These are phyloP conservation scores for Rubroshorea leprosula DNA, from an alignment of 345 rosid species.

Conservation along the genomic window DNA sequence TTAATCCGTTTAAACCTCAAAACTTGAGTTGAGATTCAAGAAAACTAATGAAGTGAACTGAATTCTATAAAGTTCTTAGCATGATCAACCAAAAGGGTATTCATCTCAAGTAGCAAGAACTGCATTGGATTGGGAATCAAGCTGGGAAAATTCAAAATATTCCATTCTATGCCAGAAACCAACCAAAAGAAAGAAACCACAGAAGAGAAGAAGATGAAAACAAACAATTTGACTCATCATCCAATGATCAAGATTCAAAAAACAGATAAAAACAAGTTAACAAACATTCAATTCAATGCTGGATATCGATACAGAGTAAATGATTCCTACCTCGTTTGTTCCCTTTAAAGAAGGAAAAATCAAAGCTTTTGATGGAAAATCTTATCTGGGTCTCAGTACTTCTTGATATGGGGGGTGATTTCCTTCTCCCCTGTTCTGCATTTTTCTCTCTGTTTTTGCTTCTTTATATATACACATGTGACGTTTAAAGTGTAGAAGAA, in stretches of 20 bases:
- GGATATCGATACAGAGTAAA: too few relatives aligned
- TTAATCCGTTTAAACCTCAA: neutral
- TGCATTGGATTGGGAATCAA: too few relatives aligned
- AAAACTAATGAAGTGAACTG: too few relatives aligned
- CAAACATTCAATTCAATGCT: too few relatives aligned
- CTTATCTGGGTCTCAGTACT: neutral
- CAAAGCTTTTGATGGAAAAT: neutral
- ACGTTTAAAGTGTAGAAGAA: neutral
- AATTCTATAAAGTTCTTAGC: too few relatives aligned
- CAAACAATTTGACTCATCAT: neutral
- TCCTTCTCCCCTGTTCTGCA: constrained; percentile 23
- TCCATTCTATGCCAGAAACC: too few relatives aligned
- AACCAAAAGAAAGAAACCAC: too few relatives aligned
- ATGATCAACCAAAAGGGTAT: too few relatives aligned
- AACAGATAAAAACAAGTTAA: neutral
- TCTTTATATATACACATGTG: neutral
- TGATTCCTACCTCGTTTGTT: constrained; percentile 24
- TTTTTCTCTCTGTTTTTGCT: constrained; percentile 23
- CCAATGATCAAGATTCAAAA: constrained; percentile 13
- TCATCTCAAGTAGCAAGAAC: too few relatives aligned
- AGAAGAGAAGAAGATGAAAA: too few relatives aligned
- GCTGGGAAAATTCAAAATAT: too few relatives aligned
- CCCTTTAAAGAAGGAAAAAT: constrained; percentile 7
- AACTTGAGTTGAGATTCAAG: neutral
- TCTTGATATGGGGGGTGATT: too few relatives aligned